A percentile compares a stretch with the other conserved stretches of the same genome.
Evolutionary conservation across 805 yeast genomes (phyloP).

Genomic region (Candida koratica): DNA sequence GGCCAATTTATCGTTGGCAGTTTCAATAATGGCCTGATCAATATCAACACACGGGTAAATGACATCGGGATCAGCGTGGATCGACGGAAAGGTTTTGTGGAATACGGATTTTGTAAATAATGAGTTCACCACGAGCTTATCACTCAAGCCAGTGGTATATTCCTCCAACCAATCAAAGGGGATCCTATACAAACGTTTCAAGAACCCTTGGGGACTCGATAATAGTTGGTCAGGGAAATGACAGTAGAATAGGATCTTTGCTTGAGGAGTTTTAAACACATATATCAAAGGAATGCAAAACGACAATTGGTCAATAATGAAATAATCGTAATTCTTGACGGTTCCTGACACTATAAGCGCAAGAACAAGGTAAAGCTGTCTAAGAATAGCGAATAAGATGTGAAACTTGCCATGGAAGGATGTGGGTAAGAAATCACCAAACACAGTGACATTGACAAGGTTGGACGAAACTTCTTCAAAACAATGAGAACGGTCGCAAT

Average conservation of each 20-base stretch:
- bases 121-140: conserved; percentile 82
- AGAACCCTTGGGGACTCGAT: conserved; percentile 49
- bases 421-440: conserved; percentile 84
- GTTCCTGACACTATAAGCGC: conserved; percentile 47
- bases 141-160: conserved; percentile 71
- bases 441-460: conserved; percentile 58
- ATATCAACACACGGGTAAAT: conserved; percentile 78
- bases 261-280: conserved; percentile 32
- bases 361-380: conserved; percentile 69
- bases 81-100: conserved; percentile 52
- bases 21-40: conserved; percentile 14
- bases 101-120: conserved; percentile 73
- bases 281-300: conserved; percentile 73
- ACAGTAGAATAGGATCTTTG: conserved; percentile 78
- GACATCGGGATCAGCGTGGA: conserved; percentile 47
- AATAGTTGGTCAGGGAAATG: conserved; percentile 92
- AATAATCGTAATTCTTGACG: conserved; percentile 55
- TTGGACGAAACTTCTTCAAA: conserved; percentile 80
- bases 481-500: conserved; percentile 82
- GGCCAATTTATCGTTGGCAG: conserved; percentile 20
- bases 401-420: conserved; percentile 60
- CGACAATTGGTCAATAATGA: conserved; percentile 84
- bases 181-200: conserved; percentile 64
- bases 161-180: conserved; percentile 88
- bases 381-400: conserved; percentile 74